A percentile compares a stretch with the other conserved stretches of the same genome.
Conservation (phyloP, 208 protist genomes). For the Trichomonas tenax region DNA sequence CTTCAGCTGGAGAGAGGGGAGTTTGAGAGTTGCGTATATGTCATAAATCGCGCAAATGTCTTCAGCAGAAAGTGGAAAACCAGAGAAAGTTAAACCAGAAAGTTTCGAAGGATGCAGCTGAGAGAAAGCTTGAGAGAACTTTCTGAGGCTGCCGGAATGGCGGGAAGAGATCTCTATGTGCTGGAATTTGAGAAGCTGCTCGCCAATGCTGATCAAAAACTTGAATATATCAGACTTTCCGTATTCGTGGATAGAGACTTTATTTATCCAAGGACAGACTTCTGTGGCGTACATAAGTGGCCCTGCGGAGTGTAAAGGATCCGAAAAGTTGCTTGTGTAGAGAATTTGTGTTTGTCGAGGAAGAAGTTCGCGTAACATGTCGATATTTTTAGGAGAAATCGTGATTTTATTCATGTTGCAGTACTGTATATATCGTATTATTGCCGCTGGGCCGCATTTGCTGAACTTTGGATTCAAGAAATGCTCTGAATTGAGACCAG, state of each 20-base stretch:
- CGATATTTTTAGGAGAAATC: not conserved
- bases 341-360: not conserved
- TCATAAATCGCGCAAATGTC: not conserved
- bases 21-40: not conserved
- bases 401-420: not conserved
- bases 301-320: not conserved
- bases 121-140: not conserved
- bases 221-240: not conserved
- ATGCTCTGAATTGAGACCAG: not conserved
- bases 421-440: not conserved
- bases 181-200: not conserved
- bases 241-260: not conserved
- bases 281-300: not conserved
- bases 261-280: not conserved
- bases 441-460: not conserved
- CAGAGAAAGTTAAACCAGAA: not conserved
- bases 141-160: not conserved
- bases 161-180: not conserved
- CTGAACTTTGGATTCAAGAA: not conserved
- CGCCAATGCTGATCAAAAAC: not conserved
- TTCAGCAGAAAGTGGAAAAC: not conserved
- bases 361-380: not conserved
- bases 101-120: not conserved
- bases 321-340: not conserved
- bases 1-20: not conserved